These are phyloP conservation scores for Fusarium odoratissimum DNA, from an alignment of 2,329 filamentous ascomycete species.

Conservation along the genomic window DNA sequence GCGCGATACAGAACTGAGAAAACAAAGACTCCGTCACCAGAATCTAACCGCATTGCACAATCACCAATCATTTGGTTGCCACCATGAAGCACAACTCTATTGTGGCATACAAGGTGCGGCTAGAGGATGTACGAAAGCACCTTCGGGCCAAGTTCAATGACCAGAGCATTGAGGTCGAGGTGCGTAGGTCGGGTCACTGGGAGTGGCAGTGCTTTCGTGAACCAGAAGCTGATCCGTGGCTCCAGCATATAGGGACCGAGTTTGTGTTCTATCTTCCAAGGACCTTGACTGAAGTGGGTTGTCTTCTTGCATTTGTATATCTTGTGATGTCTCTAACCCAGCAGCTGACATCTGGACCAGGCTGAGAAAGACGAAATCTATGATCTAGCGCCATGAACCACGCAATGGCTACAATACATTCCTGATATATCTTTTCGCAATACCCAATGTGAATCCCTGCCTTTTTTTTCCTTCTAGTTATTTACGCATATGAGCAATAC, in stretches of 20 bases:
- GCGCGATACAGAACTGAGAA: neutral
- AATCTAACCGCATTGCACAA: neutral
- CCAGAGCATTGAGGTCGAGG: conserved; percentile 8
- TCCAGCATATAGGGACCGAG: neutral
- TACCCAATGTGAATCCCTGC: neutral
- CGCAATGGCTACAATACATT: neutral
- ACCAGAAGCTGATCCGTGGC: neutral
- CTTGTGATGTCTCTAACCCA: neutral
- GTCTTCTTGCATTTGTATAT: neutral
- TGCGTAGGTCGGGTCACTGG: neutral
- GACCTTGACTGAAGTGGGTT: neutral
- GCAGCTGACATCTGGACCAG: neutral
- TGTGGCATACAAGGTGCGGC: conserved; percentile 13
- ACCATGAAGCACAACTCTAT: conserved; percentile 13
- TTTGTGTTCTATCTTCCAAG: conserved; percentile 5
- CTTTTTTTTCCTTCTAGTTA: neutral
- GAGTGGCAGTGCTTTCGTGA: neutral
- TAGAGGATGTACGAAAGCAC: neutral
- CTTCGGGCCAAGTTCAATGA: conserved; percentile 12
- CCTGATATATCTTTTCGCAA: neutral
- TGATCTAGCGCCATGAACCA: neutral
- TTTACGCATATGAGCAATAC: neutral
- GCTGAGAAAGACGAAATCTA: neutral
- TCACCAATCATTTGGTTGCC: neutral
- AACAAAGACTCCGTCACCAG: neutral